phyloP scores from a whole-genome alignment of 768 basidiomycete genomes.

The Mycena galericulata region DNA sequence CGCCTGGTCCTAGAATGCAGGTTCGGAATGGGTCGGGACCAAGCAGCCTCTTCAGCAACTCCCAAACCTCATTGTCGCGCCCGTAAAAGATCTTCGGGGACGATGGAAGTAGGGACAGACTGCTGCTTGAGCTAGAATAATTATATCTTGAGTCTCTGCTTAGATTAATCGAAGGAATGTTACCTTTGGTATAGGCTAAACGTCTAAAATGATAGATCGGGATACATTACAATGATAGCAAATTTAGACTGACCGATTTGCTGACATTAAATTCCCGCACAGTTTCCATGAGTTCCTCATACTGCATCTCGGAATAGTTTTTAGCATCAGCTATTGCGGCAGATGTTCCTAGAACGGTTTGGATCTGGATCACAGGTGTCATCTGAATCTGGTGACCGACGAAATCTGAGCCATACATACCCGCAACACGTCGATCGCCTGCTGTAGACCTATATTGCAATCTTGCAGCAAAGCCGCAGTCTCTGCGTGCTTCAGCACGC shows the following conservation, averaged over 20 bases:
- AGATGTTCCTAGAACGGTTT: not conserved
- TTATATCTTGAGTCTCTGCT: not conserved
- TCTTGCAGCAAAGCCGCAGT: slow-evolving; percentile 9
- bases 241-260: slow-evolving; percentile 1
- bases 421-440: not conserved
- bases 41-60: slow-evolving; percentile 1
- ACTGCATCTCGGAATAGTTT: not conserved
- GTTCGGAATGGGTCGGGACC: not conserved
- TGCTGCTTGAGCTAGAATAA: slow-evolving; percentile 4
- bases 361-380: not conserved
- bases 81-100: slow-evolving; percentile 22
- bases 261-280: slow-evolving; percentile 4
- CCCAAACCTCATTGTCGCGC: slow-evolving; percentile 2
- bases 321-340: not conserved
- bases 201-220: not conserved
- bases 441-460: not conserved
- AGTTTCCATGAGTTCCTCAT: slow-evolving; percentile 8
- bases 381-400: not conserved
- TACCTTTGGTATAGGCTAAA: slow-evolving; percentile 14
- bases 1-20: slow-evolving; percentile 14
- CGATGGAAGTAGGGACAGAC: slow-evolving; percentile 8
- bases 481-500: slow-evolving; percentile 3
- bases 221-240: not conserved
- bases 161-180: no score
- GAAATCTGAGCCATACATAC: not conserved